Evolutionary conservation across 1,284 basidiomycete genomes (phyloP), one percentile per base, ranked within the genome.

Genomic region (Cerioporus squamosus): DNA sequence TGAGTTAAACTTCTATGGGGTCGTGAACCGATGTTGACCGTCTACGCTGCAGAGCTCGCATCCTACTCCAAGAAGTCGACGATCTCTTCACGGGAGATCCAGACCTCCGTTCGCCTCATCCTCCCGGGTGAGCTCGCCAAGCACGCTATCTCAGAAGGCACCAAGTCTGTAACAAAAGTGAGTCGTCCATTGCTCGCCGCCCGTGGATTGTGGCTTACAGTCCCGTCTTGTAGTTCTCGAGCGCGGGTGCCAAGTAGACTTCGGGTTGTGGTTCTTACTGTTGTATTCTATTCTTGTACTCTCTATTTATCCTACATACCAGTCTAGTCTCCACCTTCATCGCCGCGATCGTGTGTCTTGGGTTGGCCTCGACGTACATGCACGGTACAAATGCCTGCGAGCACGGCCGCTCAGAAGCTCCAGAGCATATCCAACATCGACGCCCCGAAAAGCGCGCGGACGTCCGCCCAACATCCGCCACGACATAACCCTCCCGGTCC

Each of bases 51-150:
- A 90, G 88, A 95, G 81, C 90, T 97, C 66, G 93, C 94, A 44
- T 83, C 89, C 2, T 95, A 96, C 84, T 95, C 93, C 66, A 94
- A 95, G 83, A 94, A 94, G 79, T 94, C 93, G 4, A 97, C 94
- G 47, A 95, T 96, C 78, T 95, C 94, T 55, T 95, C 93, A 47
- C 92, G 94, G 60, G 94, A 96, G 78, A 95, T 96, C 70, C 94
- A 95, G 77, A 96, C 94, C 51, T 84, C 91, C 57, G 93, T 95
- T 52, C 90, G 94, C 60, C 85, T 97, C 47, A 95, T 97, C 75
- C 88, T 97, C 5, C 94, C 94, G 68, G 91, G 91, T 77, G 92
- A 93, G 75, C 83, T 91, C 50, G 87, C 89, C 68, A 92, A 92
- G 81, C 89, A 91, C 69, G 87, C 89, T 54, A 91, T 91, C 68